Conservation (phyloP, 257 asterid species). For the Forsythia viridissima region DNA sequence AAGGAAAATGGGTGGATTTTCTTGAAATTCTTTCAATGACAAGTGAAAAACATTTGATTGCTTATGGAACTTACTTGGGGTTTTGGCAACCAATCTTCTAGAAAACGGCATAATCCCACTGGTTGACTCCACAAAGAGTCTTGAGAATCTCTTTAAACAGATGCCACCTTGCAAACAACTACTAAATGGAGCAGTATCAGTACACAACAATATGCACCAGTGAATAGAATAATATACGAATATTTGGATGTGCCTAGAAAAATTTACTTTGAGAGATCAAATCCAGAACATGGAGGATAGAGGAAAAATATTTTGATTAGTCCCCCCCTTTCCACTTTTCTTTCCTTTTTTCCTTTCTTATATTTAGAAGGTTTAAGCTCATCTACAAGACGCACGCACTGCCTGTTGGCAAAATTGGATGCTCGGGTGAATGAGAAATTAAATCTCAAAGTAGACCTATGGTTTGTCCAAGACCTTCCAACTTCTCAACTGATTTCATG, state of each 20-base stretch:
- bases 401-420: conserved; percentile 44
- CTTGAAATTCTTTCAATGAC: background rate
- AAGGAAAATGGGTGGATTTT: too few relatives aligned
- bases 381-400: conserved; percentile 79
- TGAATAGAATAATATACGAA: conserved; percentile 17
- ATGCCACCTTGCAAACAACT: conserved; percentile 51
- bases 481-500: too few relatives aligned
- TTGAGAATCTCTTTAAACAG: conserved; percentile 74
- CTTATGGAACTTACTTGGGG: conserved; percentile 53
- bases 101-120: conserved; percentile 80
- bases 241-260: conserved; percentile 13
- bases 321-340: conserved; percentile 18
- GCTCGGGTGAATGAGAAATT: too few relatives aligned
- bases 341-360: background rate
- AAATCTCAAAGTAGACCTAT: too few relatives aligned
- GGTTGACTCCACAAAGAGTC: conserved; percentile 74
- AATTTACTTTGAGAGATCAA: conserved; percentile 20
- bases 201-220: conserved; percentile 23
- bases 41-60: background rate
- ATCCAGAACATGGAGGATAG: conserved; percentile 20
- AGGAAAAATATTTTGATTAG: background rate
- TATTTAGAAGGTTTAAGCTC: conserved; percentile 52
- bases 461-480: too few relatives aligned
- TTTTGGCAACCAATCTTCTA: conserved; percentile 73
- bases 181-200: conserved; percentile 12